Conservation (phyloP, 2,329 filamentous ascomycete genomes). For the Paramyrothecium sp. region DNA sequence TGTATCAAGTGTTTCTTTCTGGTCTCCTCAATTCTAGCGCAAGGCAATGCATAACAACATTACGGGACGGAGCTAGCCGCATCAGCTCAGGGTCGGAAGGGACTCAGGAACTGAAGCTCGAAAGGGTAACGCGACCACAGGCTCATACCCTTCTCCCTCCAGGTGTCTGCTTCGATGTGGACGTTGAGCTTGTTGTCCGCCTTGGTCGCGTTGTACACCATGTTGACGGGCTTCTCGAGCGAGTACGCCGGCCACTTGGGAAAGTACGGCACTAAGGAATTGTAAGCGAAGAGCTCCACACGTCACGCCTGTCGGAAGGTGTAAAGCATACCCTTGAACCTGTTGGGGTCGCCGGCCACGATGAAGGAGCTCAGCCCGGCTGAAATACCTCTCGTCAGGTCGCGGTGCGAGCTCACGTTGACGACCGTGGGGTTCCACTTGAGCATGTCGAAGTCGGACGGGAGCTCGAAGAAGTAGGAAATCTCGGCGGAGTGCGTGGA, state of each 20-base stretch:
- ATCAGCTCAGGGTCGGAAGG: background rate
- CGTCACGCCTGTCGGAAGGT: too few species aligned
- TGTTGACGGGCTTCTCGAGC: slow-evolving; percentile 10
- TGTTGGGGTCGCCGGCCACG: slow-evolving; percentile 12
- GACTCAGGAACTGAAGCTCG: background rate
- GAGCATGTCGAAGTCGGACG: slow-evolving; percentile 11
- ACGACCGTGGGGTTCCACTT: slow-evolving; percentile 11
- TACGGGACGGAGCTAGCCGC: too few species aligned
- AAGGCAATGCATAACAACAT: too few species aligned
- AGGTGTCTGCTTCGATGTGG: slow-evolving; percentile 6
- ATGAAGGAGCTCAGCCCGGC: slow-evolving; percentile 14
- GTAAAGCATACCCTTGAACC: slow-evolving; percentile 6
- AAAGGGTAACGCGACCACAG: background rate
- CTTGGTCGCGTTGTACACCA: slow-evolving; percentile 13
- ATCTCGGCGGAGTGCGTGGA: slow-evolving; percentile 14
- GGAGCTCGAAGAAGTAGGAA: slow-evolving; percentile 13
- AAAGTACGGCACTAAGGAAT: slow-evolving; percentile 3
- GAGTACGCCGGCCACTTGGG: slow-evolving; percentile 13
- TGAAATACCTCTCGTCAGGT: slow-evolving; percentile 9
- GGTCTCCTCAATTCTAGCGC: too few species aligned
- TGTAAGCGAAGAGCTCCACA: too few species aligned
- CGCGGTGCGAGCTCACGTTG: slow-evolving; percentile 10
- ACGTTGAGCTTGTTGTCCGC: slow-evolving; percentile 12
- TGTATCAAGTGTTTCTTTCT: too few species aligned
- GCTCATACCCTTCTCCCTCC: background rate